Evolutionary conservation across 2,329 filamentous ascomycete genomes (phyloP), one percentile per base, ranked within the genome.

Genomic region (Paracoccidioides brasiliensis): DNA sequence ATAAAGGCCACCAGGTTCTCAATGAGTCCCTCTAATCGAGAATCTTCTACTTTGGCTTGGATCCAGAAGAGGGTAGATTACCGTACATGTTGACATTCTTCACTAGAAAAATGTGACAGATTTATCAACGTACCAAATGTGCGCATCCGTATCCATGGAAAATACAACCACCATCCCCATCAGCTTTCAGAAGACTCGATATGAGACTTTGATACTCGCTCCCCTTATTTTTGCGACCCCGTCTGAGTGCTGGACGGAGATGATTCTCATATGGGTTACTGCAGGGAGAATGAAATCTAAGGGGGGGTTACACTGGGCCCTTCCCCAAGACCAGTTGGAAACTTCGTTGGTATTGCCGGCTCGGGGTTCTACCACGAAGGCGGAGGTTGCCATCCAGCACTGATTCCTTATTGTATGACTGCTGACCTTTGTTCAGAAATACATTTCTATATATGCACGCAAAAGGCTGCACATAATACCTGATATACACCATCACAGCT

Each of bases 191-290:
- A 8, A 42, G 37, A 41, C 22, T 41, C 37, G 37, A 32, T n/a
- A 49, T 37, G 46, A 28, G 14, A 9, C 7, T 52, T 52, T 32
- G 49, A 33, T 14, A 33, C 49, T 22, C 28, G 37, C 14, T 40
- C 38, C 22, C 22, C 28, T 41, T 37, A 52, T 28, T 40, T 15
- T 40, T 40, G 33, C 10, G 35, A 33, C 15, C 22, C 22, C 22
- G 22, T 33, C 12, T 3, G 15, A 37, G 38, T 32, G 28, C 32
- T 32, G 42, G 32, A 32, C 49, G 49, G 49, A 42, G 49, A 52
- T 41, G 37, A 10, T 52, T 52, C 49, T 52, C 49, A 33, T 41
- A 52, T 32, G 49, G 49, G 49, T 42, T 52, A 42, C 38, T 37
- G 49, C 49, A 52, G 37, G 22, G 49, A 6, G 49, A 42, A 42